Conservation (phyloP, 1,139 yeast genomes). For the Protomyces inouyei region DNA sequence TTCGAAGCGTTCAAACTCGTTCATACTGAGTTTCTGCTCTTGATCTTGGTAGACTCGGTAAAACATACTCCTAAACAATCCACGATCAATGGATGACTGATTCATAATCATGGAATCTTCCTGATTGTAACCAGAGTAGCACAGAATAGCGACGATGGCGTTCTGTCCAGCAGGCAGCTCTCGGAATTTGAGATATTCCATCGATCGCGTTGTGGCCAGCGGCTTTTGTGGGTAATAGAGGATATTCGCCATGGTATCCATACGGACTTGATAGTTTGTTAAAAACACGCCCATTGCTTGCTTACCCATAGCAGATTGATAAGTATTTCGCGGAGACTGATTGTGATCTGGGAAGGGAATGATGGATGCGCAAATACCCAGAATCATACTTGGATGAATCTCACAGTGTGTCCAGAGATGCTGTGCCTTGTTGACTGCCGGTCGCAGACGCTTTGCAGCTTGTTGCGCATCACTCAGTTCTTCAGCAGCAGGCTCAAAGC, state of each 20-base stretch:
- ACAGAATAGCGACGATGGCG: constrained; percentile 95
- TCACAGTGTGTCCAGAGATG: constrained; percentile 98
- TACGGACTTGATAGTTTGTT: constrained; percentile 91
- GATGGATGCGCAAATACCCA: constrained; percentile 97
- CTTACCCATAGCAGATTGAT: constrained; percentile 99
- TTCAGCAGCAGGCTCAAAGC: constrained; percentile 36
- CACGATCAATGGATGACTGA: constrained; percentile 95
- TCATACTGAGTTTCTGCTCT: constrained; percentile 97
- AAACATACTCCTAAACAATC: constrained; percentile 88
- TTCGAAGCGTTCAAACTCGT: constrained; percentile 47
- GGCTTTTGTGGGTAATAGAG: constrained; percentile 98
- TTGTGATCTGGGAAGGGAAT: constrained; percentile 99
- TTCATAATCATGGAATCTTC: constrained; percentile 99
- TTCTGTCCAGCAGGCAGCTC: constrained; percentile 99
- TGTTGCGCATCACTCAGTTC: constrained; percentile 52
- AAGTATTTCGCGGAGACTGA: constrained; percentile 98
- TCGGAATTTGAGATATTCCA: constrained; percentile 95
- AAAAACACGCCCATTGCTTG: constrained; percentile 99
- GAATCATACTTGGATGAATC: constrained; percentile 96
- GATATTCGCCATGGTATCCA: constrained; percentile 99
- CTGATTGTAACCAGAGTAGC: constrained; percentile 98
- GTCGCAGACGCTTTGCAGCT: constrained; percentile 84
- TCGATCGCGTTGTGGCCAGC: constrained; percentile 96
- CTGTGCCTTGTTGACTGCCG: constrained; percentile 55
- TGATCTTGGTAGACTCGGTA: constrained; percentile 98